Evolutionary conservation across 305 asterid genomes (phyloP).

Genomic region (Solanum aculeatissimum): DNA sequence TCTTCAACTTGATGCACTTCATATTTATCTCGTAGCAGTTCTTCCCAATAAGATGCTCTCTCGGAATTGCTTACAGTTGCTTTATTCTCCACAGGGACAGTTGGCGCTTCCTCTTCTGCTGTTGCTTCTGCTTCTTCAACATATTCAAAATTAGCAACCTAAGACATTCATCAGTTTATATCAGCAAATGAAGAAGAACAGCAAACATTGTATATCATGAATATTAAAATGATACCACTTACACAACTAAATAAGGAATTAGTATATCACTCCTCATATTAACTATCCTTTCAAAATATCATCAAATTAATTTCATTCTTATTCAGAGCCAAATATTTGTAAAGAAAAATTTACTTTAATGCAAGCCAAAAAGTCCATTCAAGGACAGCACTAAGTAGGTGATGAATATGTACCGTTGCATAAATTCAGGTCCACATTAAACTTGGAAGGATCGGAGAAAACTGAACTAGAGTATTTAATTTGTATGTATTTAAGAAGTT

Average conservation of each 20-base stretch:
- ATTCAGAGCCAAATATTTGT: background rate
- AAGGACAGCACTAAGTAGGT: background rate
- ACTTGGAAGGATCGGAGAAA: background rate
- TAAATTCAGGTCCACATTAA: background rate
- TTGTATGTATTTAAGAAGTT: background rate
- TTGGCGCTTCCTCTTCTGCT: constrained; percentile 61
- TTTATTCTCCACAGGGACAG: constrained; percentile 41
- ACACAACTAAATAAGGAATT: background rate
- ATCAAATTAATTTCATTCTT: background rate
- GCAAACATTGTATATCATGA: background rate
- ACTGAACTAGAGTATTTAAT: background rate
- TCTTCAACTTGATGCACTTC: constrained; percentile 87
- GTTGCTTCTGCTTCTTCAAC: constrained; percentile 66
- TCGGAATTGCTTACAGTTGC: constrained; percentile 59
- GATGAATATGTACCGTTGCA: background rate
- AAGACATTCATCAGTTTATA: constrained; percentile 13
- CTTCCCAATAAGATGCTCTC: constrained; percentile 81
- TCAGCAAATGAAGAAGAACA: constrained; percentile 1
- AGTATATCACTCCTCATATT: background rate
- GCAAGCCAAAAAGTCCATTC: background rate
- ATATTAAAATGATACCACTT: background rate
- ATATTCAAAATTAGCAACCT: constrained; percentile 98
- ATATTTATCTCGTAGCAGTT: constrained; percentile 68
- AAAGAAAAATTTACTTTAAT: background rate
- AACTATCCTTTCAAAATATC: background rate